Evolutionary conservation across 208 protist genomes (phyloP).

Genomic region (Leptomonas pyrrhocoris): DNA sequence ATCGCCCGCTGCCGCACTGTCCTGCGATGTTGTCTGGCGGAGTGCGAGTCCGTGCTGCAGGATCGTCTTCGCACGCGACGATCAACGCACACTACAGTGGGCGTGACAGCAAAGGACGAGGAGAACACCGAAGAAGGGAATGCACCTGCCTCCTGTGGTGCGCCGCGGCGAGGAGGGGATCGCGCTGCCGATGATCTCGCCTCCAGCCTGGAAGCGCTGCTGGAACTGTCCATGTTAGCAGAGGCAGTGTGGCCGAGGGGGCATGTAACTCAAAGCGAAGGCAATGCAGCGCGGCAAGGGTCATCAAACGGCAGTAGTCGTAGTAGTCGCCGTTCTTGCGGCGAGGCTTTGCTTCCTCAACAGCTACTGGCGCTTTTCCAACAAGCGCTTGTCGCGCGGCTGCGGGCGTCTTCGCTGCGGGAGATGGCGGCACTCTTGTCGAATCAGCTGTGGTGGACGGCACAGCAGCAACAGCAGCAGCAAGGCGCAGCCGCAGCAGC

Average conservation of each 20-base stretch:
- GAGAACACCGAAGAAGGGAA: no score
- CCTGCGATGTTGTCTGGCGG: conserved; percentile 2
- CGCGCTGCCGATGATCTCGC: not conserved
- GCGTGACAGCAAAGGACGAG: not conserved
- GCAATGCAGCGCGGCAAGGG: not conserved
- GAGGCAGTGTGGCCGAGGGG: not conserved
- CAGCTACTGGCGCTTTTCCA: conserved; percentile 6
- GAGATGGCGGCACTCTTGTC: conserved; percentile 23
- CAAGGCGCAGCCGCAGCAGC: no score
- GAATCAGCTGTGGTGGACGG: conserved; percentile 24
- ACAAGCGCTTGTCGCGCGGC: not conserved
- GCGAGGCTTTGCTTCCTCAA: not conserved
- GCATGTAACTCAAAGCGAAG: not conserved
- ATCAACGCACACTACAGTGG: not conserved
- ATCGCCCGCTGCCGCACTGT: not conserved
- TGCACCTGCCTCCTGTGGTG: not conserved
- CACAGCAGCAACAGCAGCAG: conserved; percentile 11
- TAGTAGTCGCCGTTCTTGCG: not conserved
- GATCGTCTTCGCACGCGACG: not conserved
- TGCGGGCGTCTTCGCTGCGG: conserved; percentile 13
- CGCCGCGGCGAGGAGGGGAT: not conserved
- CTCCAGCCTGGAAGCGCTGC: not conserved
- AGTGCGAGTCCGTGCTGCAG: conserved; percentile 12
- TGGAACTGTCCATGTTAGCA: not conserved
- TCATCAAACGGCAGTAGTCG: not conserved